Percentiles rank a stretch among this genome's conserved stretches.
Conservation (phyloP, 1,139 yeast species). For the Spencermartinsiella ligniputridi region DNA sequence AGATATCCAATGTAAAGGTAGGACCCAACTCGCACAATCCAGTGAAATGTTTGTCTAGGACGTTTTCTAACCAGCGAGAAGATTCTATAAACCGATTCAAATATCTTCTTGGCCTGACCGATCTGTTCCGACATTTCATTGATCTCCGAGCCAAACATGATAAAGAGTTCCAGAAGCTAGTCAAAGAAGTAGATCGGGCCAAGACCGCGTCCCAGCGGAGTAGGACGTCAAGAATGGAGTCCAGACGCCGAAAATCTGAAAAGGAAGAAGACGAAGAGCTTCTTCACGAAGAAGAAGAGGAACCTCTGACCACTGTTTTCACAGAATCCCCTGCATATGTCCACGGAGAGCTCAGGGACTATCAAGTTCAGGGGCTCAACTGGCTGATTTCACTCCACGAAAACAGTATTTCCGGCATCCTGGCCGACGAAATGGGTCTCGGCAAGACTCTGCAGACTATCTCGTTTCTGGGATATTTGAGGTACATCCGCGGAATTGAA, state of each 20-base stretch:
- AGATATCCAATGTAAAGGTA: conserved; percentile 16
- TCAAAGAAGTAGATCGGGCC: conserved; percentile 51
- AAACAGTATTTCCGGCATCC: conserved; percentile 80
- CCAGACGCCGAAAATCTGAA: conserved; percentile 34
- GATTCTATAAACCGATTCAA: conserved; percentile 59
- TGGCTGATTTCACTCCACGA: conserved; percentile 85
- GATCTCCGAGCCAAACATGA: conserved; percentile 78
- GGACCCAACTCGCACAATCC: neutral
- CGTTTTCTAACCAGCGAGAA: conserved; percentile 16
- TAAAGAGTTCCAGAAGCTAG: conserved; percentile 56
- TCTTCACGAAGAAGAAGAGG: conserved; percentile 64
- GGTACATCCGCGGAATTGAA: conserved; percentile 67
- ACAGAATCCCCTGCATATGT: conserved; percentile 75
- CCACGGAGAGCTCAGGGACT: conserved; percentile 36
- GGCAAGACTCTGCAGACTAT: conserved; percentile 95
- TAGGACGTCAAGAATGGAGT: conserved; percentile 23
- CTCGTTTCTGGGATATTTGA: conserved; percentile 80
- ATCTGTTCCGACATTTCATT: conserved; percentile 84
- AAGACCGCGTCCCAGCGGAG: conserved; percentile 15
- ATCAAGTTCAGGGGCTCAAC: conserved; percentile 89
- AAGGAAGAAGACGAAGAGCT: conserved; percentile 93
- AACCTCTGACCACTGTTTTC: conserved; percentile 42
- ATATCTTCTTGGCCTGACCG: conserved; percentile 78
- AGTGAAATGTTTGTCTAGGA: conserved; percentile 1
- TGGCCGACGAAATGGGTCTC: conserved; percentile 98